Percentiles rank a stretch among this genome's conserved stretches.
phyloP scores from a whole-genome alignment of 164 flowering plant genomes.

The Kalanchoe fedtschenkoi region DNA sequence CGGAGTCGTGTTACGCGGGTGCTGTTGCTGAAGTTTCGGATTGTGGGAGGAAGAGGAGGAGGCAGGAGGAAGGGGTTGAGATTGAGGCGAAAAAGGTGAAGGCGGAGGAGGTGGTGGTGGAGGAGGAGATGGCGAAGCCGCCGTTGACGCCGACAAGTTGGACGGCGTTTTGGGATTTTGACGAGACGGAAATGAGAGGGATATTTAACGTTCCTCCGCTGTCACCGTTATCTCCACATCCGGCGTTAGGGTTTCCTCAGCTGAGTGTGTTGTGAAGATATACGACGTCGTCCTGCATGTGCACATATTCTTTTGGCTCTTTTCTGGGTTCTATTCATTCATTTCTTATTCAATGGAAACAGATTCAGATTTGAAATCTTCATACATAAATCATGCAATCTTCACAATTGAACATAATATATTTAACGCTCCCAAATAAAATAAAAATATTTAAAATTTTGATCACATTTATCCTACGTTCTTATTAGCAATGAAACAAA shows the following conservation, averaged over 20 bases:
- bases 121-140: constrained; percentile 14
- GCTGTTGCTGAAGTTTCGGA: neutral
- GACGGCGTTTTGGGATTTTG: neutral
- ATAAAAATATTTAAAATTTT: too few relatives aligned
- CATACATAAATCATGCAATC: too few relatives aligned
- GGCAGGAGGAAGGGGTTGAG: constrained; percentile 3
- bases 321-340: neutral
- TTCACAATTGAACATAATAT: too few relatives aligned
- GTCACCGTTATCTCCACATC: constrained; percentile 32
- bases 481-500: too few relatives aligned
- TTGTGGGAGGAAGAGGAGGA: constrained; percentile 10
- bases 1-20: constrained; percentile 4
- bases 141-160: constrained; percentile 10
- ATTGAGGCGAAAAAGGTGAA: constrained; percentile 19
- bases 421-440: too few relatives aligned
- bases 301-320: neutral
- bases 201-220: constrained; percentile 24
- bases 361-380: too few relatives aligned
- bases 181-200: constrained; percentile 12
- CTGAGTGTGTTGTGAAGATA: constrained; percentile 17
- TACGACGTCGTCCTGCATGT: neutral
- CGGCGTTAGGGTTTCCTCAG: constrained; percentile 14
- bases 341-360: neutral
- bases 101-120: constrained; percentile 8
- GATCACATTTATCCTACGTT: too few relatives aligned